Conservation (phyloP, 2,329 filamentous ascomycete species). For the Nemania diffusa region DNA sequence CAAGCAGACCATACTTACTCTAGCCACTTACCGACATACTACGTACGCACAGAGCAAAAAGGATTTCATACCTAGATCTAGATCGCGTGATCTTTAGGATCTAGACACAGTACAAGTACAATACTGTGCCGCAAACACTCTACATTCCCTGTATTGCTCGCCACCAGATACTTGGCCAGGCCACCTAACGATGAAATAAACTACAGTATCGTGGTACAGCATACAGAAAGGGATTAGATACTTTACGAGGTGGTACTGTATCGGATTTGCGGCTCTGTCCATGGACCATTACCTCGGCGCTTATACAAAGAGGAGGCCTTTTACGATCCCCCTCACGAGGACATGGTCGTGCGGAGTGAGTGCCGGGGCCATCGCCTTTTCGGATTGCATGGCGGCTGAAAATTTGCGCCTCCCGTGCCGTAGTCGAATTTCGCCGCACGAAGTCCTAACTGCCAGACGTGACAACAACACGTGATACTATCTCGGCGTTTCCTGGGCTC, state of each 20-base stretch:
- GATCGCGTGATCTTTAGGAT: constrained; percentile 23
- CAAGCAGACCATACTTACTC: background rate
- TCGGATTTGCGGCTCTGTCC: constrained; percentile 27
- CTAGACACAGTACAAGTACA: background rate
- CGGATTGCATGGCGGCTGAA: constrained; percentile 22
- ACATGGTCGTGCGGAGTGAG: constrained; percentile 7
- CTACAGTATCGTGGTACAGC: background rate
- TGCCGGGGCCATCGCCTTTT: constrained; percentile 10
- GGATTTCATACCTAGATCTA: constrained; percentile 7
- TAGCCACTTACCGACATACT: background rate
- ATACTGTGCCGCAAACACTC: background rate
- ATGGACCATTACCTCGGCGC: background rate
- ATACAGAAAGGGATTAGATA: background rate
- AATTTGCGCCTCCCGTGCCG: constrained; percentile 30
- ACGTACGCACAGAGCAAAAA: background rate
- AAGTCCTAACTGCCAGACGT: background rate
- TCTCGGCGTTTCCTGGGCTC: background rate
- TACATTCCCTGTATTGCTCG: background rate
- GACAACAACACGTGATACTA: background rate
- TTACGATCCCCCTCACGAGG: background rate
- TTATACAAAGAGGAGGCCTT: background rate
- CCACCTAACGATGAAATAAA: background rate
- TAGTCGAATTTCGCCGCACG: background rate
- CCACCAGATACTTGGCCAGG: background rate
- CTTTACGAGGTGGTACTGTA: background rate